These are phyloP conservation scores for Cryphonectria parasitica DNA, from an alignment of 2,329 filamentous ascomycete genomes.

Conservation along the genomic window DNA sequence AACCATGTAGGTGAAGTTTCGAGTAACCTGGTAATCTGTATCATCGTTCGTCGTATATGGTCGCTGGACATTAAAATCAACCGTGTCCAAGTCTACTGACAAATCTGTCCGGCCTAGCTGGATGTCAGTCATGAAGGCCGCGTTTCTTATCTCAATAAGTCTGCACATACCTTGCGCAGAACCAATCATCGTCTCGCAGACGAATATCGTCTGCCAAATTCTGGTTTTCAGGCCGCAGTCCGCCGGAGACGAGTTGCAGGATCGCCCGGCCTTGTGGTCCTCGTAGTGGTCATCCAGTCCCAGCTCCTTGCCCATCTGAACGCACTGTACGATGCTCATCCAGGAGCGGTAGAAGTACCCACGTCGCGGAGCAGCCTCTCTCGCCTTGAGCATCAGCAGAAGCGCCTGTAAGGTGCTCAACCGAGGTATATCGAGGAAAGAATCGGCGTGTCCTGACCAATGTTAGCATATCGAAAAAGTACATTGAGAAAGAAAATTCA, in stretches of 20 bases:
- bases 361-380: conserved; percentile 87
- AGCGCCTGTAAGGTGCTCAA: conserved; percentile 91
- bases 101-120: conserved; percentile 74
- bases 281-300: conserved; percentile 86
- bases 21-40: conserved; percentile 74
- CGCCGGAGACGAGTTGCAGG: conserved; percentile 68
- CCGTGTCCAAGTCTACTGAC: conserved; percentile 72
- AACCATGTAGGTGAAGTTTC: conserved; percentile 82
- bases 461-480: conserved; percentile 34
- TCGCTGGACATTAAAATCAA: conserved; percentile 72
- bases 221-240: conserved; percentile 86
- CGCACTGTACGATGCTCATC: conserved; percentile 91
- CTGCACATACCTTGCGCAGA: conserved; percentile 77
- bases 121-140: conserved; percentile 19
- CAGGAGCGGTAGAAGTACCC: conserved; percentile 97
- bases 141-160: background rate
- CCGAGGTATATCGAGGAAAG: conserved; percentile 89
- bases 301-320: conserved; percentile 91
- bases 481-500: background rate
- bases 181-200: conserved; percentile 90
- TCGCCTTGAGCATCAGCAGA: conserved; percentile 84
- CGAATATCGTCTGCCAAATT: conserved; percentile 86
- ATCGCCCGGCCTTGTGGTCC: conserved; percentile 71
- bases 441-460: conserved; percentile 79
- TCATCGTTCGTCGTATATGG: conserved; percentile 71